Conservation (phyloP, 768 basidiomycete species). For the Mycena vulgaris region DNA sequence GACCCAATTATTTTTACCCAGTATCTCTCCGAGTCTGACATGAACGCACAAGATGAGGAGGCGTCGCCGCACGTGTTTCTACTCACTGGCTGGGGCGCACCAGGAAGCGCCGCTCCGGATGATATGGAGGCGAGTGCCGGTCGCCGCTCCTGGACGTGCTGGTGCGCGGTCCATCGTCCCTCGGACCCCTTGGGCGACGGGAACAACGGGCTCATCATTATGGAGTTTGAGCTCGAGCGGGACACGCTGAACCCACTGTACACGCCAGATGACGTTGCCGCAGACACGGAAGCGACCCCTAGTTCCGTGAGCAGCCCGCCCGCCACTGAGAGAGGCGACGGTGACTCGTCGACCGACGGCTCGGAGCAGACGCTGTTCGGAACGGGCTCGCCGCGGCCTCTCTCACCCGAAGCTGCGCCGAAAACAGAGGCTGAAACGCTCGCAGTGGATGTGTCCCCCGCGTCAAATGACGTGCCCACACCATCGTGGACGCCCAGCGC, state of each 20-base stretch:
- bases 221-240: slow-evolving; percentile 86
- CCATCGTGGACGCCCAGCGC: slow-evolving; percentile 60
- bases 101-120: slow-evolving; percentile 60
- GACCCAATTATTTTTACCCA: too few relatives aligned
- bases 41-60: slow-evolving; percentile 59
- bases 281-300: neutral
- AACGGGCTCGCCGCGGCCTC: neutral
- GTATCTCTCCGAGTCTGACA: slow-evolving; percentile 69
- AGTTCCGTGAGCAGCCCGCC: slow-evolving; percentile 22
- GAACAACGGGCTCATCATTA: slow-evolving; percentile 63
- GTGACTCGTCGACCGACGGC: slow-evolving; percentile 36
- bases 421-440: neutral
- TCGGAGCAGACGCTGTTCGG: slow-evolving; percentile 35
- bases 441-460: neutral
- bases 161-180: slow-evolving; percentile 78
- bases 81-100: slow-evolving; percentile 79
- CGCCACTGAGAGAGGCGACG: slow-evolving; percentile 21
- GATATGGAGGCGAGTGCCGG: slow-evolving; percentile 48
- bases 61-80: slow-evolving; percentile 74
- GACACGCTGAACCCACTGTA: slow-evolving; percentile 82
- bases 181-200: slow-evolving; percentile 39
- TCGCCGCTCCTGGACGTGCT: slow-evolving; percentile 73
- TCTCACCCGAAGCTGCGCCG: neutral
- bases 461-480: slow-evolving; percentile 35
- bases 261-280: slow-evolving; percentile 36